phyloP scores from a whole-genome alignment of 305 asterid genomes.

The Fraxinus dipetala region DNA sequence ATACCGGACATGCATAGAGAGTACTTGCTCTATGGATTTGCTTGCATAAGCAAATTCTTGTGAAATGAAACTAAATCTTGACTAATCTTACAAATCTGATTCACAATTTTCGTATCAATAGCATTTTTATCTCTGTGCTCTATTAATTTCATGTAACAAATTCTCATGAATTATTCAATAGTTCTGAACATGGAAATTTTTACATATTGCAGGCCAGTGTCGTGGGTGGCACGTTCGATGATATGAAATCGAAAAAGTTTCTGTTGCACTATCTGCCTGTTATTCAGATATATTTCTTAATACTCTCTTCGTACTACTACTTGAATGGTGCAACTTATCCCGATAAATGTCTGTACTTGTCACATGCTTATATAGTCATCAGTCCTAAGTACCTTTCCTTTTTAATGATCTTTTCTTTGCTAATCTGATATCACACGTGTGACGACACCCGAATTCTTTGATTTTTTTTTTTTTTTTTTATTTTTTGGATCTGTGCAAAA shows the following conservation, averaged over 20 bases:
- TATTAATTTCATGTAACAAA: neutral
- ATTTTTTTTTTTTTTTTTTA: too few relatives aligned
- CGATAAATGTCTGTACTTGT: neutral
- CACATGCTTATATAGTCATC: neutral
- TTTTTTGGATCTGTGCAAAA: neutral
- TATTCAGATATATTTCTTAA: neutral
- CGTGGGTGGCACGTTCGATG: conserved; percentile 34
- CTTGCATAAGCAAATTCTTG: neutral
- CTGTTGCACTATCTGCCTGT: neutral
- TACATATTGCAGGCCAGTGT: conserved; percentile 32
- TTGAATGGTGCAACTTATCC: conserved; percentile 7
- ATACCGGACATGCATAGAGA: neutral
- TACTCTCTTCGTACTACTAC: neutral
- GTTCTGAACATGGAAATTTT: conserved; percentile 7
- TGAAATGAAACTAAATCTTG: neutral
- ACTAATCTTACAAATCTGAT: neutral
- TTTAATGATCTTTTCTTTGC: neutral
- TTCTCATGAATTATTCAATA: neutral
- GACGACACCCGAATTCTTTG: neutral
- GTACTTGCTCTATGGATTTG: neutral
- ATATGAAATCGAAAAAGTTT: conserved; percentile 29
- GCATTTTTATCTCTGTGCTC: neutral
- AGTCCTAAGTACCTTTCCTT: neutral
- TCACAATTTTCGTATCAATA: neutral
- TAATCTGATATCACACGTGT: neutral